Evolutionary conservation across 139 green algal genomes (phyloP).

Genomic region (Dunaliella sp.): DNA sequence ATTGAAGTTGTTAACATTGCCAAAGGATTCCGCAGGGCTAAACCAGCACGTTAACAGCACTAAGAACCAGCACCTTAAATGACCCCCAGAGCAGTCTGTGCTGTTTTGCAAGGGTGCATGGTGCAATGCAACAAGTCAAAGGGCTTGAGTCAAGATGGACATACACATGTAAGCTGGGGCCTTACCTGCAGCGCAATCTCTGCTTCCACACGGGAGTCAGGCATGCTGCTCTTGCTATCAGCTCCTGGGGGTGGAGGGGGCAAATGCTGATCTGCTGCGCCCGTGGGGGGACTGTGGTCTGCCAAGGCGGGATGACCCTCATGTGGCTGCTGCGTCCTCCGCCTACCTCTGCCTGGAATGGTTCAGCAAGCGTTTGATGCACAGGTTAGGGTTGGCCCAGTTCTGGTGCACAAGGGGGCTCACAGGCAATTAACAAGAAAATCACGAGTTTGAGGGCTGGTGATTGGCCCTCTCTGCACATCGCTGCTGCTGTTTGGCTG

Average conservation of each 20-base stretch:
- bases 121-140: too few relatives aligned
- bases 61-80: too few relatives aligned
- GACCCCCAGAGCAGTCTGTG: too few relatives aligned
- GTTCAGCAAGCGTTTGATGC: too few relatives aligned
- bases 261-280: background rate
- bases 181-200: too few relatives aligned
- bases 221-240: background rate
- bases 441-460: background rate
- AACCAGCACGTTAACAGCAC: too few relatives aligned
- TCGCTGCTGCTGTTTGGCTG: background rate
- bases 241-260: background rate
- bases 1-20: too few relatives aligned
- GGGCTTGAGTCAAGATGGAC: too few relatives aligned
- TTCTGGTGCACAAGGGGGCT: too few relatives aligned
- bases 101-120: too few relatives aligned
- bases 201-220: background rate
- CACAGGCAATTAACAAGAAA: background rate
- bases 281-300: background rate
- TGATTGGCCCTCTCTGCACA: background rate
- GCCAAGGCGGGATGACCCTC: background rate
- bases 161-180: too few relatives aligned
- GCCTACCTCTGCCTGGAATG: background rate
- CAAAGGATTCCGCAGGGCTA: too few relatives aligned
- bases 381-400: background rate
- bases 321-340: background rate